phyloP scores from a whole-genome alignment of 164 flowering plant genomes.

The Berberis thunbergii region DNA sequence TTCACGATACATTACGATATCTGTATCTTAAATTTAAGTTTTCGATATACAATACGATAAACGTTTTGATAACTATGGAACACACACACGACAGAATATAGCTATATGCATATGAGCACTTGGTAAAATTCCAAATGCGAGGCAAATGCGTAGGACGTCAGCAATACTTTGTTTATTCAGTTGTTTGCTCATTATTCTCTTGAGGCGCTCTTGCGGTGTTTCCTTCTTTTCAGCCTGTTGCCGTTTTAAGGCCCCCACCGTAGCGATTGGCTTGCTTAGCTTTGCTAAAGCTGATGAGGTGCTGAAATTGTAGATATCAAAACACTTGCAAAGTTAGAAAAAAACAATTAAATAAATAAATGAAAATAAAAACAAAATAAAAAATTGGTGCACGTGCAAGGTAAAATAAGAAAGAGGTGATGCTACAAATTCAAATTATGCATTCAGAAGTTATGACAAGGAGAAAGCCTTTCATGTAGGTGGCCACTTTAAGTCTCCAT shows the following conservation, averaged over 20 bases:
- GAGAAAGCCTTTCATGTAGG: no score
- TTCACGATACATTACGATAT: no score
- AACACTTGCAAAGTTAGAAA: conserved; percentile 1
- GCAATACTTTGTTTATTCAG: conserved; percentile 75
- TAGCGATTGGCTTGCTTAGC: conserved; percentile 50
- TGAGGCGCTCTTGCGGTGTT: conserved; percentile 97
- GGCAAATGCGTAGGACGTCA: not conserved
- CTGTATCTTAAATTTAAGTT: no score
- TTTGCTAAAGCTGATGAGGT: conserved; percentile 76
- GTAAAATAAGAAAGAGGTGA: not conserved
- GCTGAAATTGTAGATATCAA: conserved; percentile 27
- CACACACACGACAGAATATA: not conserved
- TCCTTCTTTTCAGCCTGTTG: conserved; percentile 81
- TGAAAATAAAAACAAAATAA: not conserved
- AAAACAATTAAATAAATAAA: conserved; percentile 9
- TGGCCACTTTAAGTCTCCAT: no score
- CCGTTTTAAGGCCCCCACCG: conserved; percentile 43
- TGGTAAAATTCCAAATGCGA: not conserved
- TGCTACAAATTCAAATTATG: no score
- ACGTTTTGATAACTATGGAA: not conserved
- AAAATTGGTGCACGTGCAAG: no score
- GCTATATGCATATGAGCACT: not conserved
- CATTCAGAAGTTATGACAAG: no score
- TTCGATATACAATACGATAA: no score
- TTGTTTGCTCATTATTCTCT: conserved; percentile 95